These are phyloP conservation scores for Corylus heterophylla DNA, from an alignment of 306 rosid genomes.

Conservation along the genomic window DNA sequence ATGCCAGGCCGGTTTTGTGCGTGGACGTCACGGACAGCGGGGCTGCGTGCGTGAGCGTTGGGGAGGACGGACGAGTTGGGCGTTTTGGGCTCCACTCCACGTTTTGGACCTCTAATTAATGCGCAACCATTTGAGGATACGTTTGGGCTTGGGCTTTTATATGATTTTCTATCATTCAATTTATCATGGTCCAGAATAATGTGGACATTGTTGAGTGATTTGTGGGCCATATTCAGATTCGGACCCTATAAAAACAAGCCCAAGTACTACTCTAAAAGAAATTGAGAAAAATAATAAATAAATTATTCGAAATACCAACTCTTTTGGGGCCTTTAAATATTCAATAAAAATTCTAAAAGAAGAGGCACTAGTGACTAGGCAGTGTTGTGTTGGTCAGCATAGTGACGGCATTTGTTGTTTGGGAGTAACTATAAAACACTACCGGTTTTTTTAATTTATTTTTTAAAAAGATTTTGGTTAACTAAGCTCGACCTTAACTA, in stretches of 20 bases:
- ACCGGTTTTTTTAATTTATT: not conserved
- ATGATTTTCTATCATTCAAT: not conserved
- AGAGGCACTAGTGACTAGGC: too few relatives aligned
- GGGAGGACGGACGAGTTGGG: too few relatives aligned
- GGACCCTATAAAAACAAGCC: not conserved
- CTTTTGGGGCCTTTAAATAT: too few relatives aligned
- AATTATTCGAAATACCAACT: too few relatives aligned
- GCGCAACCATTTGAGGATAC: not conserved
- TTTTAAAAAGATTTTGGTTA: not conserved
- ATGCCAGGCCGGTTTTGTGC: too few relatives aligned
- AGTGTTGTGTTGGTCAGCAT: too few relatives aligned
- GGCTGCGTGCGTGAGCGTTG: too few relatives aligned
- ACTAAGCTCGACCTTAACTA: not conserved
- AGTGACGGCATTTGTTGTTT: too few relatives aligned
- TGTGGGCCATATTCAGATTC: not conserved
- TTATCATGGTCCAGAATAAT: not conserved
- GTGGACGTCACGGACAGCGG: too few relatives aligned
- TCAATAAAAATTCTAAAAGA: too few relatives aligned
- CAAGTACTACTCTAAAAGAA: not conserved
- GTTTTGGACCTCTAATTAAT: not conserved
- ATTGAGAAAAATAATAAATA: too few relatives aligned
- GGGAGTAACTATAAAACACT: not conserved
- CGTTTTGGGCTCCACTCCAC: too few relatives aligned
- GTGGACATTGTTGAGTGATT: not conserved
- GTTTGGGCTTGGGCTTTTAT: not conserved